Percentiles rank a stretch among this genome's conserved stretches.
Evolutionary conservation across 2,329 filamentous ascomycete genomes (phyloP).

Genomic region (Paracoccidioides lutzii): DNA sequence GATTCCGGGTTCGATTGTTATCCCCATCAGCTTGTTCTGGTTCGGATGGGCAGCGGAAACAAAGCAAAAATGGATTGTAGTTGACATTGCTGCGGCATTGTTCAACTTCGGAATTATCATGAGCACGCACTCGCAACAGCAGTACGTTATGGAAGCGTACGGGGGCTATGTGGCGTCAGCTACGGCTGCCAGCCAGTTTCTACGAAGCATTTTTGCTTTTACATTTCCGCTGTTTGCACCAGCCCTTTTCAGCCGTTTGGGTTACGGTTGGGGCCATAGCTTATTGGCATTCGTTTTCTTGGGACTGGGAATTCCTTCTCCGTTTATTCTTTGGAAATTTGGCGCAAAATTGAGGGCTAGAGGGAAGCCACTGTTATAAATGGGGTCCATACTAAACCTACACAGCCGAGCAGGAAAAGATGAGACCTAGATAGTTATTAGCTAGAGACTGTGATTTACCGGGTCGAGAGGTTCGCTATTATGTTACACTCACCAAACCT

Average conservation of each 20-base stretch:
- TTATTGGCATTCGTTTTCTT: conserved; percentile 44
- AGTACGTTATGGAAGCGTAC: conserved; percentile 48
- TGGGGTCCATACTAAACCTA: not conserved
- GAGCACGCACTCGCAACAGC: conserved; percentile 14
- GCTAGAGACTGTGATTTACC: no score
- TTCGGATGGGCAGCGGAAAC: conserved; percentile 47
- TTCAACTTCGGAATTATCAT: conserved; percentile 8
- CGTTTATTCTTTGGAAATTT: conserved; percentile 4
- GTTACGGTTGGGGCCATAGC: conserved; percentile 38
- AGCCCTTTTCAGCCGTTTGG: conserved; percentile 34
- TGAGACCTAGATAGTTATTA: no score
- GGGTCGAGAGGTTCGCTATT: no score
- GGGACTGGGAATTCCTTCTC: conserved; percentile 25
- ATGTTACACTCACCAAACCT: no score
- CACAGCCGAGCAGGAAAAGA: no score
- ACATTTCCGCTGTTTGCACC: conserved; percentile 46
- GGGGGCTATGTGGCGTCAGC: conserved; percentile 37
- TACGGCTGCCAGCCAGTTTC: conserved; percentile 42
- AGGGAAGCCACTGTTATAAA: not conserved
- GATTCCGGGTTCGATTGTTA: conserved; percentile 40
- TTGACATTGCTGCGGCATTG: conserved; percentile 17
- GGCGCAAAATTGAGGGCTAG: conserved; percentile 4
- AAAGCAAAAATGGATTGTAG: conserved; percentile 45
- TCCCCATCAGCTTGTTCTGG: conserved; percentile 44
- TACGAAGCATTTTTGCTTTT: conserved; percentile 38